Base-by-base conservation (phyloP, 208 protist species). In the Wallacemonas sp. region DNA sequence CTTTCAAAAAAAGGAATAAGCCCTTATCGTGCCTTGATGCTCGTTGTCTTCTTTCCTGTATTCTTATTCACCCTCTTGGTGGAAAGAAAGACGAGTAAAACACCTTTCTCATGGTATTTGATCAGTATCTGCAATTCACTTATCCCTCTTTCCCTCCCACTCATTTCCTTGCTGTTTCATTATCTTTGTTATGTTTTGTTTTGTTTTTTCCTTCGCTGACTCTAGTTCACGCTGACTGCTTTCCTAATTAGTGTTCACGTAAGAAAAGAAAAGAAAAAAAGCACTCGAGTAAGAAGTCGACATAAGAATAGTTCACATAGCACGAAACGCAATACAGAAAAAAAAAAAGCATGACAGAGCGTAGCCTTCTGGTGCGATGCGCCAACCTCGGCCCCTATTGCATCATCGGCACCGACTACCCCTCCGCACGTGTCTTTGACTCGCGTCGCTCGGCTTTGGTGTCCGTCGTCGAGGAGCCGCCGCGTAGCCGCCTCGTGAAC, bases 341-440 rank as follows among this genome's bases (percentile, higher is more conserved):
- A 33, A 28, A n/a, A 48, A 33, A 48, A 32, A 63, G n/a, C 38
- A 95, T 95, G 90, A 86, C 86, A 8, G 90, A 95, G 48, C 77
- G 82, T 26, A 80, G 77, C 10, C 80, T 92, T 2, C 69, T 92
- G 57, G 75, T 95, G 46, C 83, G 84, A 32, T 83, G 70, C 31
- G 87, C 79, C 36, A 44, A 50, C 42, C 69, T 66, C 3, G 78
- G 71, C 28, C 70, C 49, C n/a, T 92, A 91, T 65, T 84, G 90
- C 66, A 81, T 91, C 5, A 54, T 86, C 2, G 90, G 76, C 29
- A 93, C 85, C 44, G 90, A 95, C 67, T 90, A 86, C 72, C 87
- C 90, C 8, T 80, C 62, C 44, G 87, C 84, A 2, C 79, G 86
- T 31, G 84, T 95, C n/a, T 92, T 95, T 72, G 82, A 93, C 72